These are phyloP conservation scores for Kwoniella sp. DNA, from an alignment of 768 basidiomycete species.

Conservation along the genomic window DNA sequence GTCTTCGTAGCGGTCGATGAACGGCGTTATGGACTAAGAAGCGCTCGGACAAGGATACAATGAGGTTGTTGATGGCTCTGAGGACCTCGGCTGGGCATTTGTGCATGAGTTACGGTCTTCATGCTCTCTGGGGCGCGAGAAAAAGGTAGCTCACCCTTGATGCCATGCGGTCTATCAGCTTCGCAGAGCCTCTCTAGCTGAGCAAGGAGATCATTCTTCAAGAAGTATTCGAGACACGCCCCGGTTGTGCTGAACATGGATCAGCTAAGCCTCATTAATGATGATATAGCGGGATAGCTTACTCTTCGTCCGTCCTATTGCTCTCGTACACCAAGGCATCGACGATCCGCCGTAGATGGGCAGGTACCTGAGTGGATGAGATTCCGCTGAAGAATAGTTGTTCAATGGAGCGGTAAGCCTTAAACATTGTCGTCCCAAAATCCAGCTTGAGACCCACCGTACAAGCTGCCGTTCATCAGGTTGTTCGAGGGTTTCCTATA, in stretches of 20 bases:
- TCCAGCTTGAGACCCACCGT: constrained; percentile 23
- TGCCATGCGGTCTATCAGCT: constrained; percentile 80
- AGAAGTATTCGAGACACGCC: constrained; percentile 82
- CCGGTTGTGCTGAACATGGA: constrained; percentile 74
- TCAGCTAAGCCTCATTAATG: constrained; percentile 7
- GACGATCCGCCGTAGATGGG: constrained; percentile 74
- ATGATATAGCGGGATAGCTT: constrained; percentile 36
- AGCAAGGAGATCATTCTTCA: constrained; percentile 85
- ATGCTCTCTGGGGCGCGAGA: not conserved
- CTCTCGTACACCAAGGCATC: constrained; percentile 85
- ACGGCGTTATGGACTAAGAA: constrained; percentile 90
- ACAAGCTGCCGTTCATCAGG: constrained; percentile 87
- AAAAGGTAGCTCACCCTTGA: constrained; percentile 60
- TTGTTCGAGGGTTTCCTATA: constrained; percentile 75
- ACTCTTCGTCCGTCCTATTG: constrained; percentile 84
- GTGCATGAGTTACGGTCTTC: not conserved
- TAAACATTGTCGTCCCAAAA: too few relatives aligned
- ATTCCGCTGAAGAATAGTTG: constrained; percentile 60
- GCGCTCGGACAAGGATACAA: constrained; percentile 86
- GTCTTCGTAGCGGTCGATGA: constrained; percentile 80
- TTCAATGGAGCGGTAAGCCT: not conserved
- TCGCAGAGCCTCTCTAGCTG: constrained; percentile 84
- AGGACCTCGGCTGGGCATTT: constrained; percentile 70
- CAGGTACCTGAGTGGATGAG: constrained; percentile 82
- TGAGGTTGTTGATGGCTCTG: constrained; percentile 83